phyloP scores from a whole-genome alignment of 179 eudicot genomes.

The Sideroxylon spinosum region DNA sequence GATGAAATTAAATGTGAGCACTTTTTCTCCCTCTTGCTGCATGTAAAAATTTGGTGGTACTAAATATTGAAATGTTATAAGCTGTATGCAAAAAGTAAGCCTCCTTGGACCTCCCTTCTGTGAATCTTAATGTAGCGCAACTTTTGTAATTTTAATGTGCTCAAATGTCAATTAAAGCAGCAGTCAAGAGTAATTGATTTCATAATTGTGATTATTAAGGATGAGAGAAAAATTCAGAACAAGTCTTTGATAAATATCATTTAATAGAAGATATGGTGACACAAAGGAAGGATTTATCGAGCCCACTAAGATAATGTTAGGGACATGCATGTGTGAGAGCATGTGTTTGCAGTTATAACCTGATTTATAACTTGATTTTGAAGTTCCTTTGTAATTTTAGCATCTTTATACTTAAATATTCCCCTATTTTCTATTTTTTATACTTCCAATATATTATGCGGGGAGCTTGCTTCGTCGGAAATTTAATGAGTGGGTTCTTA shows the following conservation, averaged over 20 bases:
- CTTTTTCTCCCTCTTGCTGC: neutral
- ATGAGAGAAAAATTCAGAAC: neutral
- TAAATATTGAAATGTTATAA: neutral
- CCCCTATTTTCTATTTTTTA: neutral
- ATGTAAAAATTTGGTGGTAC: neutral
- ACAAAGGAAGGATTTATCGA: neutral
- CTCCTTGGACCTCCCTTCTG: neutral
- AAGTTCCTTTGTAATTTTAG: neutral
- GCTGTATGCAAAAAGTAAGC: neutral
- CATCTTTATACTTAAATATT: neutral
- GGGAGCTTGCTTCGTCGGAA: neutral
- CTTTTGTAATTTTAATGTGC: neutral
- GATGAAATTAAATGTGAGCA: neutral
- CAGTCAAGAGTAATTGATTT: neutral
- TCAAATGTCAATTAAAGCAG: neutral
- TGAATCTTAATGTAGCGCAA: neutral
- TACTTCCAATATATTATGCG: neutral
- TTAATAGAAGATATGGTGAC: neutral
- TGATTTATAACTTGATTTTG: neutral
- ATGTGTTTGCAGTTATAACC: neutral
- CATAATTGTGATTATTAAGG: neutral
- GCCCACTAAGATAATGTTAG: neutral
- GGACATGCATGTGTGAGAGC: no score
- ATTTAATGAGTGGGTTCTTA: neutral
- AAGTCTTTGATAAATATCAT: neutral